Evolutionary conservation across 1,284 basidiomycete genomes (phyloP).

Genomic region (Cutaneotrichosporon cutaneum): DNA sequence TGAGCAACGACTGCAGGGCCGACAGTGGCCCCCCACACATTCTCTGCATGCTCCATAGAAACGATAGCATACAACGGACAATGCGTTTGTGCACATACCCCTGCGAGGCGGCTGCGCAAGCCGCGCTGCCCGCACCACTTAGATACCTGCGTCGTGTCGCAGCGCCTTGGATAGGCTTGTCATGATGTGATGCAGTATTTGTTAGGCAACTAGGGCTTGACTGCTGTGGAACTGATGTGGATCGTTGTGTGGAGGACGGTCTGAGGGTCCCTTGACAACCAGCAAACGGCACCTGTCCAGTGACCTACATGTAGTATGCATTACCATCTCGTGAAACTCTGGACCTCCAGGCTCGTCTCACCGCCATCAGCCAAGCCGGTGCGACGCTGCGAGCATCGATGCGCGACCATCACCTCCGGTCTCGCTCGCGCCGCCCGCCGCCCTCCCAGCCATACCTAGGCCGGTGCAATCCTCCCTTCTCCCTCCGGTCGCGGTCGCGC

Average conservation of each 20-base stretch:
- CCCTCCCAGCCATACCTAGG: conserved; percentile 8
- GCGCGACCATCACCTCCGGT: neutral
- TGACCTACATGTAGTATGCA: too few species aligned
- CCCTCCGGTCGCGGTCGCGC: conserved; percentile 12
- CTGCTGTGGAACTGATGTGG: too few species aligned
- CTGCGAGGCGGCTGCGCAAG: neutral
- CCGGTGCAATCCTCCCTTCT: conserved; percentile 5
- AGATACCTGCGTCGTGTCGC: conserved; percentile 9
- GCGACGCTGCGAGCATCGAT: too few species aligned
- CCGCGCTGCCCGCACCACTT: neutral
- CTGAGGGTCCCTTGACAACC: too few species aligned
- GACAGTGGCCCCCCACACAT: conserved; percentile 1
- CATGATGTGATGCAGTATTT: conserved; percentile 1
- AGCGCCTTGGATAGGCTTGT: conserved; percentile 1
- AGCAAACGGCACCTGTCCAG: neutral
- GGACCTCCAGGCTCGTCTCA: neutral
- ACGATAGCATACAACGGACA: conserved; percentile 14
- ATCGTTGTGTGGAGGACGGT: too few species aligned
- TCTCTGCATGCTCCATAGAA: conserved; percentile 13
- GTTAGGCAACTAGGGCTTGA: neutral
- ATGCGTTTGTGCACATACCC: conserved; percentile 14
- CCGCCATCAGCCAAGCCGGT: too few species aligned
- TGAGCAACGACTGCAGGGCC: conserved; percentile 1
- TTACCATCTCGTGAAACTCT: neutral
- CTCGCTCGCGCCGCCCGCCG: conserved; percentile 1